Conservation (phyloP, 164 flowering plant species). For the Vitis cinerea region DNA sequence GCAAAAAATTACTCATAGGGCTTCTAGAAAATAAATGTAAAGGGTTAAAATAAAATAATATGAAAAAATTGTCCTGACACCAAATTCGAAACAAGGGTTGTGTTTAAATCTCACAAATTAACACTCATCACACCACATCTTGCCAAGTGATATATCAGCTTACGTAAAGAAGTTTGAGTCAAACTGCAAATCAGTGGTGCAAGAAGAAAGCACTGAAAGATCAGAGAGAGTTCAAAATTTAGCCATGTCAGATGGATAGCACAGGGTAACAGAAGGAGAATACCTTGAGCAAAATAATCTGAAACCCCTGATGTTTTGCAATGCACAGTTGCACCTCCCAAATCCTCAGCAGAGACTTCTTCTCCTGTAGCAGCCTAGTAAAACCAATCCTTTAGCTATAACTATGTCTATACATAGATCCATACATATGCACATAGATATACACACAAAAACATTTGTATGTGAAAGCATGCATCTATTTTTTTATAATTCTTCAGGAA, state of each 20-base stretch:
- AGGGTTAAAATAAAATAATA: neutral
- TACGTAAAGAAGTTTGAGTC: too few species aligned
- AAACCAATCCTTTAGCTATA: constrained; percentile 18
- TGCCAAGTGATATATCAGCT: too few species aligned
- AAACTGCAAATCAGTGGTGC: neutral
- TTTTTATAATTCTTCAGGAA: neutral
- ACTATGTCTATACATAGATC: neutral
- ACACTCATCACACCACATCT: too few species aligned
- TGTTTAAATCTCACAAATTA: too few species aligned
- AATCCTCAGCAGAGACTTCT: constrained; percentile 92
- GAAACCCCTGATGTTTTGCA: constrained; percentile 97
- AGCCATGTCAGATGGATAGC: neutral
- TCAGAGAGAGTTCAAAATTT: neutral
- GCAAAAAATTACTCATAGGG: neutral
- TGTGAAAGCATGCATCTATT: neutral
- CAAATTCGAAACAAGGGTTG: neutral
- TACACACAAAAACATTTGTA: neutral
- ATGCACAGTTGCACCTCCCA: constrained; percentile 92
- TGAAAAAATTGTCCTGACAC: neutral
- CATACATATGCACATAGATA: neutral
- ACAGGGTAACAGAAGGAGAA: constrained; percentile 4
- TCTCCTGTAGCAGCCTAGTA: constrained; percentile 97
- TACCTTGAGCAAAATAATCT: constrained; percentile 95
- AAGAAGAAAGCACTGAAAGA: neutral
- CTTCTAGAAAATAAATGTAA: neutral